Evolutionary conservation across 805 yeast genomes (phyloP).

Genomic region (Cyberlindnera maclurae): DNA sequence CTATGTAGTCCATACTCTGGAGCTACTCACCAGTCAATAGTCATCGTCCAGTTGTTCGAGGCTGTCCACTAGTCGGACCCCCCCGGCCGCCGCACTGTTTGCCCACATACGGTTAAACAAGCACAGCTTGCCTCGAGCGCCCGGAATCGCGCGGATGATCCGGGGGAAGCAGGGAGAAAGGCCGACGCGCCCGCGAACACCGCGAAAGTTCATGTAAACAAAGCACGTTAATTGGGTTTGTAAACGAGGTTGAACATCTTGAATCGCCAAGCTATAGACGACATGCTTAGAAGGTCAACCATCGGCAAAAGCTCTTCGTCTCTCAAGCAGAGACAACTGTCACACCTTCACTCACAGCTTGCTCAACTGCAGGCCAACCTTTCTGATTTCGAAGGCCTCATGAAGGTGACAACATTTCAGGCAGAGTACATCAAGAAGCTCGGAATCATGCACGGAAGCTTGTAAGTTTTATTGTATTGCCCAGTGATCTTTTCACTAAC

Average conservation of each 20-base stretch:
- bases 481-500: conserved; percentile 1
- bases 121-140: too few relatives aligned
- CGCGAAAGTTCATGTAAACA: neutral
- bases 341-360: conserved; percentile 45
- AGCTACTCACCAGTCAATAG: too few relatives aligned
- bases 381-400: conserved; percentile 42
- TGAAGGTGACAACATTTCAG: conserved; percentile 45
- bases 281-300: conserved; percentile 17
- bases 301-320: conserved; percentile 14
- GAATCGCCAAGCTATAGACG: neutral
- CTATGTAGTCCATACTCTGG: too few relatives aligned
- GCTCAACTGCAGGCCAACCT: conserved; percentile 51
- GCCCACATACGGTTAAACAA: too few relatives aligned
- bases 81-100: too few relatives aligned
- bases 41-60: too few relatives aligned
- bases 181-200: too few relatives aligned
- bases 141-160: too few relatives aligned
- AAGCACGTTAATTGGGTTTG: neutral
- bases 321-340: conserved; percentile 37
- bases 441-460: conserved; percentile 51
- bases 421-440: conserved; percentile 43
- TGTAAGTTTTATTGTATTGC: conserved; percentile 23
- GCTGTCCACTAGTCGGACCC: too few relatives aligned
- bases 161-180: too few relatives aligned
- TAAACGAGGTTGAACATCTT: too few relatives aligned